A percentile compares a stretch with the other conserved stretches of the same genome.
These are phyloP conservation scores for Blastobotrys chiropterorum DNA, from an alignment of 805 yeast genomes.

Conservation along the genomic window DNA sequence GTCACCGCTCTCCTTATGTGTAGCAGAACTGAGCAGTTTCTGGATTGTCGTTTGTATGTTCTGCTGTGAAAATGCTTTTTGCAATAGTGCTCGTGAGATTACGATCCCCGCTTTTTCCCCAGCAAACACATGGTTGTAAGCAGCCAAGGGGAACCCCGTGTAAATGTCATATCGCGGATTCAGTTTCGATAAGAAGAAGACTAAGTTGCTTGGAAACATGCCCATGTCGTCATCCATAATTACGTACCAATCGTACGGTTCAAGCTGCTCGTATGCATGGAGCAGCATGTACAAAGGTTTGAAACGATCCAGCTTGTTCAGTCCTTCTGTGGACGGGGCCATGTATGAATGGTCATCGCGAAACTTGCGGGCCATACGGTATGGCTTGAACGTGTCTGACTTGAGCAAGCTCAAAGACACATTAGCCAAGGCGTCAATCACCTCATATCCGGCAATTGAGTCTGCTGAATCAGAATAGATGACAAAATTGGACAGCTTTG, in stretches of 20 bases:
- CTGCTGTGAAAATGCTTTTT: slow-evolving; percentile 19
- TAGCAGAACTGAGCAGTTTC: slow-evolving; percentile 13
- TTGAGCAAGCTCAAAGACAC: slow-evolving; percentile 15
- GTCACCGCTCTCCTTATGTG: slow-evolving; percentile 33
- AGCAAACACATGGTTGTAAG: slow-evolving; percentile 25
- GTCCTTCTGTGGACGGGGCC: slow-evolving; percentile 9
- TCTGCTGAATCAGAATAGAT: slow-evolving; percentile 31
- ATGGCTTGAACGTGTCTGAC: slow-evolving; percentile 5
- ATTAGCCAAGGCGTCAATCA: slow-evolving; percentile 76
- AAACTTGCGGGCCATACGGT: slow-evolving; percentile 4
- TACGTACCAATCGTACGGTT: slow-evolving; percentile 30
- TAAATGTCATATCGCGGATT: slow-evolving; percentile 25
- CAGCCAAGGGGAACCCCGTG: slow-evolving; percentile 28
- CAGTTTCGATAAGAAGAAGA: slow-evolving; percentile 9
- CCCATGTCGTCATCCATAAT: slow-evolving; percentile 32
- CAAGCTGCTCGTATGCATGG: slow-evolving; percentile 27
- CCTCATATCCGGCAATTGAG: slow-evolving; percentile 69
- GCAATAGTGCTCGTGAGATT: slow-evolving; percentile 27
- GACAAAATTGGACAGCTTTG: slow-evolving; percentile 25
- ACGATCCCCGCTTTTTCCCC: slow-evolving; percentile 35
- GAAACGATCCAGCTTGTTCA: slow-evolving; percentile 31
- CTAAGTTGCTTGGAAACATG: slow-evolving; percentile 25
- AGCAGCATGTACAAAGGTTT: slow-evolving; percentile 31
- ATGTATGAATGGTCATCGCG: slow-evolving; percentile 4
- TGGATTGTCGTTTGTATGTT: slow-evolving; percentile 11